Conservation (phyloP, 805 yeast genomes). For the Wickerhamiella hasegawae region DNA sequence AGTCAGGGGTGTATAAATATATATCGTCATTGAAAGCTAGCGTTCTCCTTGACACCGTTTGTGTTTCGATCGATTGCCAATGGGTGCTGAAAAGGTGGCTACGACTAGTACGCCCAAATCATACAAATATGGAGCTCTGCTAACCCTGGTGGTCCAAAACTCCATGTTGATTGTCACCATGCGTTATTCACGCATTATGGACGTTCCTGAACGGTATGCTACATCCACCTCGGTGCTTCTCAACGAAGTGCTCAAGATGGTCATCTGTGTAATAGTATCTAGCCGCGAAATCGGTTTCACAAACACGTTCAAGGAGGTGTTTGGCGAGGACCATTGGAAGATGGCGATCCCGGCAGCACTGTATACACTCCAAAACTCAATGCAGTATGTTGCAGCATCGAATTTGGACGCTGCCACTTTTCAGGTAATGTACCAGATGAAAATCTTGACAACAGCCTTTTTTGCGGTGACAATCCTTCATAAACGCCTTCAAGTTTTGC, state of each 20-base stretch:
- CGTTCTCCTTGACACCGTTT: too few species aligned
- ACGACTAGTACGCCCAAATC: neutral
- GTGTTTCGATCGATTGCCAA: too few species aligned
- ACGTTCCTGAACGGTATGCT: constrained; percentile 18
- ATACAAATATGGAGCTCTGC: constrained; percentile 21
- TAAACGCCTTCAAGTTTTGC: constrained; percentile 18
- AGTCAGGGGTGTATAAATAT: too few species aligned
- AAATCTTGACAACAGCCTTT: constrained; percentile 27
- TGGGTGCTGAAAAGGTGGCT: too few species aligned
- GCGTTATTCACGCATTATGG: constrained; percentile 29
- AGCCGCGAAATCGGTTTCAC: constrained; percentile 14
- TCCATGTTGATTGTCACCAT: constrained; percentile 26
- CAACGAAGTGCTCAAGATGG: constrained; percentile 25
- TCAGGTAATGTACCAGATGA: constrained; percentile 29
- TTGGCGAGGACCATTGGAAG: constrained; percentile 26
- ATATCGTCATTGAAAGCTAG: too few species aligned
- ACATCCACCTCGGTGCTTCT: constrained; percentile 28
- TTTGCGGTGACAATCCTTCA: constrained; percentile 26
- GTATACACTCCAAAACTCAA: constrained; percentile 26
- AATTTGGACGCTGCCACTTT: constrained; percentile 28
- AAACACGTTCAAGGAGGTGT: constrained; percentile 18
- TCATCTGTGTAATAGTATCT: constrained; percentile 19
- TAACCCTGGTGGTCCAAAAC: constrained; percentile 26
- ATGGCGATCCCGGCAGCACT: constrained; percentile 27
- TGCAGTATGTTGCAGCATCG: constrained; percentile 28